Base-by-base conservation (phyloP, 139 green algal genomes). In the Chlamydomonas sp. region DNA sequence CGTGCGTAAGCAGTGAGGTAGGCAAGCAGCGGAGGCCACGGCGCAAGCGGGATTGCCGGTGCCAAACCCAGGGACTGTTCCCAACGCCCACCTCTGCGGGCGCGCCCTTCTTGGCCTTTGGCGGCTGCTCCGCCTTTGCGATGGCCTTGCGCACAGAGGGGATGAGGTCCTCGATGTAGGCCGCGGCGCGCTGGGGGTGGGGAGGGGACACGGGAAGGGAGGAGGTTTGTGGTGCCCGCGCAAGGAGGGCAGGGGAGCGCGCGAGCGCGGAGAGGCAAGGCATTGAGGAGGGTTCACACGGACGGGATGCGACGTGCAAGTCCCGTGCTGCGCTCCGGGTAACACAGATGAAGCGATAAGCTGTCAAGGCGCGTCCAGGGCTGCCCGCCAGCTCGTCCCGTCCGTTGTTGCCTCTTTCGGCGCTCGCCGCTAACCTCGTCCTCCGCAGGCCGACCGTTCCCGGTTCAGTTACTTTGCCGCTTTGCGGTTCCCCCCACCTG, bases 101-200 rank as follows among this genome's bases (percentile, higher is more conserved):
- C 1, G 58, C 89, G 7, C 79, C n/a, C 57, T 62, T 93, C 90
- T 98, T 98, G 85, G 97, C 97, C 92, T 98, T 99, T 8, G 91
- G 89, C 1, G 95, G 95, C 63, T 94, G 89, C 91, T 98, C 94
- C 7, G 90, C 92, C 93, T 98, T 99, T 66, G 82, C 83, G 57
- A 99, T 97, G 5, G 88, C 71, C 83, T 96, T 97, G 77, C 96
- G 92, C 84, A 97, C 63, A n/a, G 85, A n/a, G 14, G 85, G 88
- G 62, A 98, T 96, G 18, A 92, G 62, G 80, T 95, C 91, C 87
- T 97, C 92, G 2, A 96, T 90, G 85, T 95, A 96, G 78, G 89
- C 79, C 4, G 89, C 88, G n/a, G 90, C 86, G 18, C 89, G 89
- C 80, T 88, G 78, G 12, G 61, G 78, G 9, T 18, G 31, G 31